Conservation (phyloP, 2,329 filamentous ascomycete genomes). For the Plenodomus lindquistii region DNA sequence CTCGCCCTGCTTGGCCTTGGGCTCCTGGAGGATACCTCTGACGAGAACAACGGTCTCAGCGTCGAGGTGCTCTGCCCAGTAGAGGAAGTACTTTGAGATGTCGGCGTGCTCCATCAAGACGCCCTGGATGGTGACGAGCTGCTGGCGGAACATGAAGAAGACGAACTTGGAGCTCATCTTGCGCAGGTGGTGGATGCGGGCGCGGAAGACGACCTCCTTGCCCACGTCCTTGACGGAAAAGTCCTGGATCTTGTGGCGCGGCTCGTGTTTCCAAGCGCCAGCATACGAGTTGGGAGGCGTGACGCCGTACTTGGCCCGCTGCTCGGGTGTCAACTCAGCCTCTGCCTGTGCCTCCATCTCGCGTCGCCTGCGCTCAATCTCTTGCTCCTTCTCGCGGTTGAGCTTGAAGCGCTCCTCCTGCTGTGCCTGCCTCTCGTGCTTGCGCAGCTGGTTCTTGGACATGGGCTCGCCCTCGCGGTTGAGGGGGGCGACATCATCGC, state of each 20-base stretch:
- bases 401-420: constrained; percentile 51
- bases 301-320: constrained; percentile 62
- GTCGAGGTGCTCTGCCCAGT: constrained; percentile 83
- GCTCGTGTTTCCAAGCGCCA: constrained; percentile 53
- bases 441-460: constrained; percentile 55
- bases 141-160: constrained; percentile 85
- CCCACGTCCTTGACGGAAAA: constrained; percentile 60
- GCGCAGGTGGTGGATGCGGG: constrained; percentile 76
- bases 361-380: constrained; percentile 52
- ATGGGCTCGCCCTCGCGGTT: constrained; percentile 56
- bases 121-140: constrained; percentile 81
- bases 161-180: constrained; percentile 81
- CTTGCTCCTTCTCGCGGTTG: constrained; percentile 49
- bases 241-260: constrained; percentile 55
- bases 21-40: constrained; percentile 71
- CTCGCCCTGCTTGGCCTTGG: constrained; percentile 66
- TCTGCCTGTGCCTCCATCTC: constrained; percentile 54
- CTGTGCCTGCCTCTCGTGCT: constrained; percentile 51
- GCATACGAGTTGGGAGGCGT: constrained; percentile 63
- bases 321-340: constrained; percentile 61
- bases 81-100: constrained; percentile 75
- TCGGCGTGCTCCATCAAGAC: constrained; percentile 68
- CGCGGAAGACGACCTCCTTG: constrained; percentile 67
- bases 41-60: constrained; percentile 79
- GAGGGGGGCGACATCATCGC: constrained; percentile 45